Percentiles rank a stretch among this genome's conserved stretches.
phyloP scores from a whole-genome alignment of 345 rosid species.

The Murraya paniculata region DNA sequence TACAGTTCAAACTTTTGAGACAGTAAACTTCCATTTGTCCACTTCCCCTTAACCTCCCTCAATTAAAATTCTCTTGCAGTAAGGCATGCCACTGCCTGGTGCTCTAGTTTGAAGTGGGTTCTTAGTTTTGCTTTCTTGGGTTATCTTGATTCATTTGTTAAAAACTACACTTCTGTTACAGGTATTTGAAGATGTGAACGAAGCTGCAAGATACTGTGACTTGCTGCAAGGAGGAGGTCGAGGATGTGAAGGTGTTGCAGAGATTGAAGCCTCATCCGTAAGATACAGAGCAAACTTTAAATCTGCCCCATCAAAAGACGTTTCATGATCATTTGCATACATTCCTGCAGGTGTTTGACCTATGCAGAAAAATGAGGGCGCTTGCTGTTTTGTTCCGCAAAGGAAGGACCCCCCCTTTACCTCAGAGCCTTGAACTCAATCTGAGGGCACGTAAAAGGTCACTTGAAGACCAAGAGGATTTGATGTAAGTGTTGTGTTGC shows the following conservation, averaged over 20 bases:
- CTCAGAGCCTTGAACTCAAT: conserved; percentile 83
- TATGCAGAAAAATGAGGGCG: conserved; percentile 78
- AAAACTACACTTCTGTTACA: conserved; percentile 14
- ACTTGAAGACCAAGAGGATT: conserved; percentile 71
- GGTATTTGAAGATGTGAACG: conserved; percentile 94
- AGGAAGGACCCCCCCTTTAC: conserved; percentile 85
- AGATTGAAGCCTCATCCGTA: conserved; percentile 92
- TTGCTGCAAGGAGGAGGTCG: conserved; percentile 90
- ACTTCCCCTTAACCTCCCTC: neutral
- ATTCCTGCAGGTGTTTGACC: conserved; percentile 74
- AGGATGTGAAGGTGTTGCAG: conserved; percentile 97
- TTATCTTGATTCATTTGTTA: neutral
- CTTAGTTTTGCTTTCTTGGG: neutral
- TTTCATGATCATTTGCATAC: neutral
- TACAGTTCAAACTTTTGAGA: neutral
- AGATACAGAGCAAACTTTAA: conserved; percentile 23
- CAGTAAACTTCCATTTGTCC: neutral
- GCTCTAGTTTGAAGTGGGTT: neutral
- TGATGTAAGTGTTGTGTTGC: conserved; percentile 14
- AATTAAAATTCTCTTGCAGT: neutral
- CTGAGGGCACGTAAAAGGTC: conserved; percentile 85
- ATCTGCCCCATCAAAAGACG: neutral
- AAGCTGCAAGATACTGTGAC: conserved; percentile 86
- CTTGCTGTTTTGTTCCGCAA: conserved; percentile 79
- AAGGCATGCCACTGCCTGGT: neutral